Percentiles rank a stretch among this genome's conserved stretches.
These are phyloP conservation scores for Pichia exigua DNA, from an alignment of 805 yeast genomes.

Conservation along the genomic window DNA sequence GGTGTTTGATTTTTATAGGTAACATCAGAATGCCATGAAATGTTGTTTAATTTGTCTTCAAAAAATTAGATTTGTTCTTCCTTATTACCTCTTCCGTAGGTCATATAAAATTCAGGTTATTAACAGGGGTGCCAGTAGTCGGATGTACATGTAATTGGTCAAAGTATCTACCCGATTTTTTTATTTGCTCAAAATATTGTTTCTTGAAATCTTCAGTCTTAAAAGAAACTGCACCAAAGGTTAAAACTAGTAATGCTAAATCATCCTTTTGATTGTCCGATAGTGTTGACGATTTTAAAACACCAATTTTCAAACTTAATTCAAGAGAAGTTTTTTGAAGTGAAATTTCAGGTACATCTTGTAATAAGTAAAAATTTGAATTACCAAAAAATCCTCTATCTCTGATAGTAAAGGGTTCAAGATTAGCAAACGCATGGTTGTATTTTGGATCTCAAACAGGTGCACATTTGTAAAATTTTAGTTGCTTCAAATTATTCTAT, in stretches of 20 bases:
- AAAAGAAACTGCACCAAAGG: slow-evolving; percentile 60
- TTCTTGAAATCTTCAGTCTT: slow-evolving; percentile 59
- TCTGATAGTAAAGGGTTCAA: slow-evolving; percentile 44
- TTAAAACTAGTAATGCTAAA: slow-evolving; percentile 58
- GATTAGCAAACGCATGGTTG: slow-evolving; percentile 24
- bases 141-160: slow-evolving; percentile 73
- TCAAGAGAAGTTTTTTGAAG: slow-evolving; percentile 51
- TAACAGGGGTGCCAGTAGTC: slow-evolving; percentile 61
- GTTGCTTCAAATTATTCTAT: slow-evolving; percentile 1
- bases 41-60: slow-evolving; percentile 30
- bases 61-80: slow-evolving; percentile 32
- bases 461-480: slow-evolving; percentile 12
- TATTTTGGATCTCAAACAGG: slow-evolving; percentile 15
- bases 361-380: slow-evolving; percentile 41
- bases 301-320: slow-evolving; percentile 57
- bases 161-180: slow-evolving; percentile 52
- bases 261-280: slow-evolving; percentile 54
- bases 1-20: slow-evolving; percentile 71
- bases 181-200: slow-evolving; percentile 40
- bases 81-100: slow-evolving; percentile 42
- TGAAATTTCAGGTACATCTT: slow-evolving; percentile 25
- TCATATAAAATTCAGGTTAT: slow-evolving; percentile 52
- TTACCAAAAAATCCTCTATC: slow-evolving; percentile 62
- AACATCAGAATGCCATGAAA: slow-evolving; percentile 67
- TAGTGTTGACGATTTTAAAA: slow-evolving; percentile 51